These are phyloP conservation scores for Cardamine occulta DNA, from an alignment of 345 rosid genomes.

Conservation along the genomic window DNA sequence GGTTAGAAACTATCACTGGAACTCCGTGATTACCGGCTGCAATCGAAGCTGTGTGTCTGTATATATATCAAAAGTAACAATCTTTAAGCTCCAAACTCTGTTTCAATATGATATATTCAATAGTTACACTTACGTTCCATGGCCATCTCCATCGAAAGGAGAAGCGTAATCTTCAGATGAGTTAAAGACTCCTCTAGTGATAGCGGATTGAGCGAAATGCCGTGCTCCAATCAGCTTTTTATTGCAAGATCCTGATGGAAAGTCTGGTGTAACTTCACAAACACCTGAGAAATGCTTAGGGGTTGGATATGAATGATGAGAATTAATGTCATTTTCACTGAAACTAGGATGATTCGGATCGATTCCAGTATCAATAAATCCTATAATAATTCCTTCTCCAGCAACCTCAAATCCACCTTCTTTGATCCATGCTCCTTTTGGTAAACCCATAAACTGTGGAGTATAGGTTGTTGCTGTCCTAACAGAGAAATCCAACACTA, in stretches of 20 bases:
- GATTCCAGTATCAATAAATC: conserved; percentile 89
- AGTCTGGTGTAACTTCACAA: conserved; percentile 92
- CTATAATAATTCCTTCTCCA: conserved; percentile 92
- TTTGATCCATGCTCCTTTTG: conserved; percentile 82
- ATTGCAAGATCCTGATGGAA: conserved; percentile 96
- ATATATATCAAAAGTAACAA: conserved; percentile 23
- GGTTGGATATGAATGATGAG: conserved; percentile 65
- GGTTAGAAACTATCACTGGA: conserved; percentile 82
- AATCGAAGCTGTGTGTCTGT: conserved; percentile 94
- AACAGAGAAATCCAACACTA: conserved; percentile 81
- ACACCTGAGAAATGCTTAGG: conserved; percentile 81
- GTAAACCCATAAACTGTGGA: conserved; percentile 93
- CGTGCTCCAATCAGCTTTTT: conserved; percentile 93
- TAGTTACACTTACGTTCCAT: conserved; percentile 80
- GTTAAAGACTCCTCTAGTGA: conserved; percentile 93
- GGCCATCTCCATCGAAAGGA: conserved; percentile 97
- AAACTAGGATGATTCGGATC: conserved; percentile 94
- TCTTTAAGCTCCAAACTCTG: conserved; percentile 20
- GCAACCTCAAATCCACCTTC: conserved; percentile 79
- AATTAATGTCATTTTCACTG: conserved; percentile 49
- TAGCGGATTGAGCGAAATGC: conserved; percentile 92
- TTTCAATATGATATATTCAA: not conserved
- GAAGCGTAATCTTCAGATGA: conserved; percentile 87
- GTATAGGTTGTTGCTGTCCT: conserved; percentile 93
- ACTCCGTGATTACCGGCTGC: conserved; percentile 98